Evolutionary conservation across 306 rosid genomes (phyloP), one percentile per base, ranked within the genome.

Genomic region (Echinosophora koreensis): DNA sequence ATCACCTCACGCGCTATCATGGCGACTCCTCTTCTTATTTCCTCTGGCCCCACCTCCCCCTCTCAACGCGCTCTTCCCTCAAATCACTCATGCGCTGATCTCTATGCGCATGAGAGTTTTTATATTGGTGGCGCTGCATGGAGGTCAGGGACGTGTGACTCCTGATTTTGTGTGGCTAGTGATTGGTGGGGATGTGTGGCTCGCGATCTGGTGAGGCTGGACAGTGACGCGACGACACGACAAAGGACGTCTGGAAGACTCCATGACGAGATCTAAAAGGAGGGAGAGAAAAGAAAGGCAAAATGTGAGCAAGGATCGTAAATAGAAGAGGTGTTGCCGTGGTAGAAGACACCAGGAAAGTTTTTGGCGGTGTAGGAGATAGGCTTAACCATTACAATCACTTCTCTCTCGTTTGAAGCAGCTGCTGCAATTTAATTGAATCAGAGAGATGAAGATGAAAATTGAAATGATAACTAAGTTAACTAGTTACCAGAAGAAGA

Each of bases 241-340:
- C 22, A 1, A 22, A 22, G 22, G 22, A 22, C 22, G n/a, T n/a
- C n/a, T n/a, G 88, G 65, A 92, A 88, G 1, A 95, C 85, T 41
- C 84, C 91, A 75, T 92, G 91, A 65, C 89, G 80, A 78, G 92
- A 86, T 34, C 98, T 91, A 87, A n/a, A n/a, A n/a, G n/a, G n/a
- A n/a, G n/a, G n/a, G n/a, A n/a, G n/a, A n/a, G n/a, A n/a, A 16
- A 95, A 88, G 85, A 95, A 95, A 8, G 98, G 97, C 61, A 95
- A 71, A 14, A 95, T 72, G 16, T 90, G 96, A 49, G 91, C 97
- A 46, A 92, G 15, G 60, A 87, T 64, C 0, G 97, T 97, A 62
- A 66, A 90, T 11, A 4, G 92, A 86, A 63, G 83, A 39, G 56
- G 97, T 74, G 73, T 81, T 76, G 61, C 97, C 97, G 63, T 84